Evolutionary conservation across 108 stramenopile genomes (phyloP), one percentile per base, ranked within the genome.

Genomic region (Fistulifera pelliculosa): DNA sequence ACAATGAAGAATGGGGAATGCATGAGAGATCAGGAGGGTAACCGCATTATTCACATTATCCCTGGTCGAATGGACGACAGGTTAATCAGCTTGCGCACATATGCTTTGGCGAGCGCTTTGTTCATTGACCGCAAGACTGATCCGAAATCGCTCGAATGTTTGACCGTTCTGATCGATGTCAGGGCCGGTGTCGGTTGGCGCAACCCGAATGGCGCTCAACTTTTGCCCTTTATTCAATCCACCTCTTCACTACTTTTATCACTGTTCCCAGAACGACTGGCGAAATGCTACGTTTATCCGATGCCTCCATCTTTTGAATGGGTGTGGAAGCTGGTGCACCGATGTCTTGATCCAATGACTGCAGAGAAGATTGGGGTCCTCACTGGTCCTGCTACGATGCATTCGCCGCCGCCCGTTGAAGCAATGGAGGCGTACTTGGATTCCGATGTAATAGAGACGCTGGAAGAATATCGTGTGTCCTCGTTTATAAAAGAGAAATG

Each of bases 131-230:
- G 66, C 18, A 66, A 64, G 38, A 49, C 81, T 25, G 59, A 62
- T 27, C 69, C 81, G 27, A n/a, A 57, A 31, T 65, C 60, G 51
- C 27, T 47, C 16, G 84, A 85, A 58, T 53, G 38, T 11, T 41
- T 85, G 22, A 67, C 73, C 26, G 69, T 89, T 21, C 21, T 80
- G 12, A 58, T 84, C 35, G 87, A 89, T 61, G 73, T 81, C 15
- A 73, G 87, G 24, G 76, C 71, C 35, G 87, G 87, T 14, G 41
- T 56, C 38, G 82, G 82, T n/a, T 90, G 88, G 88, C 59, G 73
- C 14, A 90, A 90, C 59, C 56, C 64, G 0, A 65, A 72, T 26
- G 76, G 75, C 7, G 60, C 68, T 44, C 53, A 54, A 4, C 53
- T 77, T 21, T 56, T 90, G 10, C 80, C 88, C 0, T 85, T 83